Base-by-base conservation (phyloP, 495 filamentous ascomycete species). In the Tuber microsphaerosporum region DNA sequence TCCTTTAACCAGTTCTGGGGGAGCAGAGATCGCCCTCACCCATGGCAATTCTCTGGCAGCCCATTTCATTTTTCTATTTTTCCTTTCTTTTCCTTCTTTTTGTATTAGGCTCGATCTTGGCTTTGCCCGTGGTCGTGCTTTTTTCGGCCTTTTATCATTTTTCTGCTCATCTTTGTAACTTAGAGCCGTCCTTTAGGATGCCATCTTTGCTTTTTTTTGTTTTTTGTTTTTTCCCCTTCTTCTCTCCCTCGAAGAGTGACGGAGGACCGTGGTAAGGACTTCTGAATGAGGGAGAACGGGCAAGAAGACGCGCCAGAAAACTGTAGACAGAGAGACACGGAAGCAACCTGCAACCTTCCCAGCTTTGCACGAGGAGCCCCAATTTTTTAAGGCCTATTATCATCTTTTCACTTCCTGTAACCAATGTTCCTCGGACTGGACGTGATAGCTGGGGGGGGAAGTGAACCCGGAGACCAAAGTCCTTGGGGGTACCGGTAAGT, bases 11-110 rank as follows among this genome's bases (percentile, higher is more conserved):
- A 75, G 73, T 71, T 74, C 44, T 79, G 75, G 69, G 69, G 51
- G 73, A 74, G 76, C 44, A 74, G 77, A 72, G 77, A 79, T 79
- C 77, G 77, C 61, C 77, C 76, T 69, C 69, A 51, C 77, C 77
- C 77, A 73, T 79, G 77, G 70, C 72, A 42, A 44, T 75, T 79
- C 78, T 73, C 73, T 79, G 34, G 45, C 76, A 79, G 76, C 70
- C 77, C 75, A 72, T 73, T 73, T 74, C 70, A 69, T 65, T 31
- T 31, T 26, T 17, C n/a, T 1, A 31, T 65, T 61, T 26, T 26
- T 26, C 26, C 26, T 61, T 26, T 61, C 10, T 5, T 26, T 26
- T 61, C 22, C 10, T 61, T 61, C 56, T 65, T 17, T 65, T 26
- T 65, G 56, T 65, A 34, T 61, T n/a, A 61, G 51, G n/a, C 2